Evolutionary conservation across 2,329 filamentous ascomycete species (phyloP).

Genomic region (Epichloe baconii): DNA sequence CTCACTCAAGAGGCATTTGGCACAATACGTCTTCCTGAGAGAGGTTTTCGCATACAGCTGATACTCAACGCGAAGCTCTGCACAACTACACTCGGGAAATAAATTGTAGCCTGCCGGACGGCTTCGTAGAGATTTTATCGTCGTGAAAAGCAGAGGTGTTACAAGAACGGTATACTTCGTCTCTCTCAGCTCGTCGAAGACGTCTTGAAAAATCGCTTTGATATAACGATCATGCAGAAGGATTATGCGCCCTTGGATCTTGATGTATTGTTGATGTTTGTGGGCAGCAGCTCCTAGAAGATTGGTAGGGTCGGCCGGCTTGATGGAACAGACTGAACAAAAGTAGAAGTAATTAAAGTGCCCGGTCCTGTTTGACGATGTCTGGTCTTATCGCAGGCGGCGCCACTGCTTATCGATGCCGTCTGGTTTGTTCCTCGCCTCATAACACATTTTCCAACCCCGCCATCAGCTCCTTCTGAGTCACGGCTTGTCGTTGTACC

Average conservation of each 20-base stretch:
- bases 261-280: background rate
- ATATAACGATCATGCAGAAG: background rate
- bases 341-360: no score
- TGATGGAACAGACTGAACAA: background rate
- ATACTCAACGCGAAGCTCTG: background rate
- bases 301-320: background rate
- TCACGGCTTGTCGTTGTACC: background rate
- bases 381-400: background rate
- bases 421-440: background rate
- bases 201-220: background rate
- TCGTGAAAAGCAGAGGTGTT: background rate
- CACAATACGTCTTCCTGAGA: background rate
- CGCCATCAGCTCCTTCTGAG: slow-evolving; percentile 1
- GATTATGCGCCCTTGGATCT: background rate
- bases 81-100: background rate
- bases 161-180: background rate
- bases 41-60: background rate
- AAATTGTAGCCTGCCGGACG: background rate
- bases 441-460: slow-evolving; percentile 1
- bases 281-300: background rate
- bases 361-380: no score
- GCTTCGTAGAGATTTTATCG: background rate
- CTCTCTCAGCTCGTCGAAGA: background rate
- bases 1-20: background rate
- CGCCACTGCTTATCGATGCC: background rate